Evolutionary conservation across 768 basidiomycete genomes (phyloP), one percentile per base, ranked within the genome.

Genomic region (Rhizopogon salebrosus): DNA sequence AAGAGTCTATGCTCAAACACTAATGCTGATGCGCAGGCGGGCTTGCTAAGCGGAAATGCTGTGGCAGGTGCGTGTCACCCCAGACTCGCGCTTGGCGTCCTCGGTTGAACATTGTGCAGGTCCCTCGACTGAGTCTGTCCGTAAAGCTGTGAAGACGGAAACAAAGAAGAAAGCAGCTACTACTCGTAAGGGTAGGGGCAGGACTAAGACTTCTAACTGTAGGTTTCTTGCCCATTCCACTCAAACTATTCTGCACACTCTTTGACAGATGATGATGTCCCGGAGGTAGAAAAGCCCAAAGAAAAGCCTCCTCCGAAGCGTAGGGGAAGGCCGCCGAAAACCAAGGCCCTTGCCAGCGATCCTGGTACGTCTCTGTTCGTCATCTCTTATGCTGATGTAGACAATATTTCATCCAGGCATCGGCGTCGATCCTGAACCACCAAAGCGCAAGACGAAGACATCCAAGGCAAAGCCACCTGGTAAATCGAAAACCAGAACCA

Each of bases 221-320:
- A 1, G 10, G 45, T 3, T 23, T 22, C 14, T 46, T 14, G 22
- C 29, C 4, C 20, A 8, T 23, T 22, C 45, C 31, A 8, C 9
- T 23, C 7, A 10, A 14, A 46, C 22, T 9, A 34, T 16, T 31
- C 16, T 14, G 14, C 20, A 46, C 16, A 23, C 31, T 14, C 13
- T 20, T 34, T 46, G 20, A 16, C 45, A 46, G 45, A 31, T 16
- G 22, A 46, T 14, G 29, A 34, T 20, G 14, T 46, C 20, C 6
- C 31, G 20, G 50, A 42, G 13, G 41, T 27, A 60, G 60, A 26
- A 7, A 49, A 51, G 3, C 2, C 20, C 5, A 6, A 10, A 2
- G 7, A 41, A 26, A 52, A 55, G 20, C 51, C 62, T 35, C 14
- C 54, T 34, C 49, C 62, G 7, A 62, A 56, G 27, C 65, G 59